A percentile compares a stretch with the other conserved stretches of the same genome.
Conservation (phyloP, 2,329 filamentous ascomycete genomes). For the Tolypocladium nubicola region DNA sequence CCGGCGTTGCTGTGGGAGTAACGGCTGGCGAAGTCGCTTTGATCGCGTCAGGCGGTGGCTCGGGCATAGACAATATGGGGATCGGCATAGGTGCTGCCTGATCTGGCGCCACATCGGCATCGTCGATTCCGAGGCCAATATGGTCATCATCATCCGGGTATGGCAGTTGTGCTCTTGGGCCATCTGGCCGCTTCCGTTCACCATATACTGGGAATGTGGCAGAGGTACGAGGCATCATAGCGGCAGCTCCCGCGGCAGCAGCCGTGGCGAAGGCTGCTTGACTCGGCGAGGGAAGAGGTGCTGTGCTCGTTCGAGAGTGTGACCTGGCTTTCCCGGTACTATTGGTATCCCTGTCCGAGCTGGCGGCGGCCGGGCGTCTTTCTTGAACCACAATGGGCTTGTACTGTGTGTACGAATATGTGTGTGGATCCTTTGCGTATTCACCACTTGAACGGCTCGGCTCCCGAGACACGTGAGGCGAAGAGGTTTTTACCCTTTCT, state of each 20-base stretch:
- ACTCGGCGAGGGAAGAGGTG: constrained; percentile 20
- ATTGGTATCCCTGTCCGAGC: constrained; percentile 11
- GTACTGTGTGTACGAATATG: constrained; percentile 18
- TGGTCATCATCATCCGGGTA: constrained; percentile 27
- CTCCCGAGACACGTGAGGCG: constrained; percentile 12
- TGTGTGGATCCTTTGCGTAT: constrained; percentile 16
- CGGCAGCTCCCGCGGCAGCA: constrained; percentile 3
- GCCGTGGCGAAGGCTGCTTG: constrained; percentile 6
- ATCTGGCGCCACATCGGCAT: neutral
- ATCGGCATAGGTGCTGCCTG: neutral
- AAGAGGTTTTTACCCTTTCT: constrained; percentile 8
- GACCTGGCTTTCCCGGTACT: constrained; percentile 13
- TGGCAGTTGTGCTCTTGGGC: constrained; percentile 17
- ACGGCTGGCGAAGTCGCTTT: neutral
- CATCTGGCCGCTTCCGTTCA: constrained; percentile 9
- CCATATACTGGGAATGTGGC: constrained; percentile 19
- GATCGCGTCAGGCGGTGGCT: neutral
- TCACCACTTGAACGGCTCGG: constrained; percentile 30
- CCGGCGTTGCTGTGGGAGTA: constrained; percentile 9
- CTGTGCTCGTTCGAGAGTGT: constrained; percentile 23
- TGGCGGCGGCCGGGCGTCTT: constrained; percentile 14
- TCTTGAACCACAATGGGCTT: constrained; percentile 26
- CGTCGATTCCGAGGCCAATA: constrained; percentile 12
- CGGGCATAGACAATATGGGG: constrained; percentile 13
- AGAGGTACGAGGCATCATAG: constrained; percentile 12